Evolutionary conservation across 352 stramenopile species (phyloP), one percentile per base, ranked within the genome.

Genomic region (Globisporangium irregulare): DNA sequence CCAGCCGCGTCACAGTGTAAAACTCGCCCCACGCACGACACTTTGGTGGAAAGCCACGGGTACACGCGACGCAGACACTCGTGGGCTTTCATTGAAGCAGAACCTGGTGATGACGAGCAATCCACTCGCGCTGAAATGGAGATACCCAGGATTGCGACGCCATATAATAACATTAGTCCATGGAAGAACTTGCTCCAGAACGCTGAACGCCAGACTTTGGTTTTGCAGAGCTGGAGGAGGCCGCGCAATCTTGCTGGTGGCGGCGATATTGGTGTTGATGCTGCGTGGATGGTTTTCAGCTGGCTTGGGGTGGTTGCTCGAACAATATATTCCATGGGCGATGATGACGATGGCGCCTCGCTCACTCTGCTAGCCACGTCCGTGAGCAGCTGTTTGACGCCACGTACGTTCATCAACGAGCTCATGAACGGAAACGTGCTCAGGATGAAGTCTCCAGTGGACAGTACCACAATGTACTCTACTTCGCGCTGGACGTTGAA

Each of bases 1-100:
- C 43, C 43, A 43, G 59, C 25, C 4, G 8, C 14, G 15, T 18
- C 41, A 43, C 59, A 65, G 36, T 41, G 32, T 15, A 65, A 25
- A 46, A 65, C n/a, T 14, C 59, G 59, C 24, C 59, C 59, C 20
- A 57, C 59, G 25, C 59, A 65, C 24, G 59, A 27, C 20, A 57
- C 59, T 29, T 65, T 57, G 24, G 59, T 65, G 3, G 59, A 65
- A 4, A 65, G 41, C 59, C 59, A 65, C 59, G 59, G 59, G 27
- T 58, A 34, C 15, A 65, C 46, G 43, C 43, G 43, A 57, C 54
- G 15, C 15, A 65, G 41, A n/a, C 59, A 65, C 59, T 50, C 46
- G 25, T 29, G 55, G 25, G 27, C 41, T 34, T 36, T 24, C 2
- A 46, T 38, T n/a, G 20, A 20, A 48, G 41, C 41, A 48, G 4